Evolutionary conservation across 192 early-diverging fungal species (phyloP).

Genomic region (Mycoemilia scoparia): DNA sequence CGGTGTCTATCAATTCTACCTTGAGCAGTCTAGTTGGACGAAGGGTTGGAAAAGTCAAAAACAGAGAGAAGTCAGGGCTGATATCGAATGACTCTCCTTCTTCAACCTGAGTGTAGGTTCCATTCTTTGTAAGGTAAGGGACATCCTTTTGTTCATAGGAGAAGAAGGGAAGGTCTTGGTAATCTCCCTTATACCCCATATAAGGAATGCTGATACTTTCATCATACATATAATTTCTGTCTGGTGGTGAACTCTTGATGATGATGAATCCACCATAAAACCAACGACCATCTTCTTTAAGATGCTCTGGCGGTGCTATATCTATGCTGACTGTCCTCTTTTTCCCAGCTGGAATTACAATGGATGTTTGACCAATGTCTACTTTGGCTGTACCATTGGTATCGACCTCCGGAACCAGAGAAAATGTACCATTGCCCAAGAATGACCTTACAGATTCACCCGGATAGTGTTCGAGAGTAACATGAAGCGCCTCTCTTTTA

Average conservation of each 20-base stretch:
- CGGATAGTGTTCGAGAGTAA: too few species aligned
- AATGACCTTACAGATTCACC: conserved; percentile 27
- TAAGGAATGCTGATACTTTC: conserved; percentile 26
- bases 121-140: conserved; percentile 19
- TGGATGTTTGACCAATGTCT: too few species aligned
- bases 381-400: conserved; percentile 18
- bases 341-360: conserved; percentile 10
- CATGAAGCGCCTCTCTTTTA: too few species aligned
- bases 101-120: conserved; percentile 11
- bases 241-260: conserved; percentile 8
- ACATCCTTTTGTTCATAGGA: conserved; percentile 18
- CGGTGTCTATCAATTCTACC: conserved; percentile 21
- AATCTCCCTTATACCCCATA: conserved; percentile 25
- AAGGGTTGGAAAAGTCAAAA: conserved; percentile 23
- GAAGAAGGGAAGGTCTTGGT: conserved; percentile 17
- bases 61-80: conserved; percentile 10
- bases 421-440: conserved; percentile 23
- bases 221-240: conserved; percentile 16
- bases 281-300: conserved; percentile 14
- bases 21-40: conserved; percentile 23
- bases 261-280: conserved; percentile 24
- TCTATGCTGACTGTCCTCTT: conserved; percentile 9
- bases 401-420: too few species aligned
- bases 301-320: conserved; percentile 13
- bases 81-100: conserved; percentile 11